These are phyloP conservation scores for Parmelia sp. DNA, from an alignment of 495 filamentous ascomycete species.

Conservation along the genomic window DNA sequence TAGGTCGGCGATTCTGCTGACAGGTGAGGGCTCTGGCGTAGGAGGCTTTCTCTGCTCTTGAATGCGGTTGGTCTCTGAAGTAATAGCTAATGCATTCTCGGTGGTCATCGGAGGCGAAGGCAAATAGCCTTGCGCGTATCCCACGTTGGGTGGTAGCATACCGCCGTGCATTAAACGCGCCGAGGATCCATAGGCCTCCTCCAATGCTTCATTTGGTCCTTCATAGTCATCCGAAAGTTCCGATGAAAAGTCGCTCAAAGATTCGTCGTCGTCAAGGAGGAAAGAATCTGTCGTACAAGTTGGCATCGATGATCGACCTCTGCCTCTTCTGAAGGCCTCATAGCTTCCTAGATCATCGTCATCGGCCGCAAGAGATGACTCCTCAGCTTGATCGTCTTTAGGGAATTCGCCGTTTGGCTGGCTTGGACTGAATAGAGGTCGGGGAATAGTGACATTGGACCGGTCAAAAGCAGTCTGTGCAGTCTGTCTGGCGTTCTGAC, in stretches of 20 bases:
- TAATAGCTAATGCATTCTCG: constrained; percentile 50
- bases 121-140: constrained; percentile 60
- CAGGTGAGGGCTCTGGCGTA: constrained; percentile 48
- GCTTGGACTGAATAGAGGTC: constrained; percentile 23
- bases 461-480: constrained; percentile 25
- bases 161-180: constrained; percentile 31
- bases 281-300: constrained; percentile 47
- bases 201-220: constrained; percentile 42
- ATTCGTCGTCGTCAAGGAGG: constrained; percentile 60
- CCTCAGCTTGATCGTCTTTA: constrained; percentile 1
- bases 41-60: constrained; percentile 41
- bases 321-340: constrained; percentile 44
- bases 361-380: background rate
- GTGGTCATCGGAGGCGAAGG: constrained; percentile 76
- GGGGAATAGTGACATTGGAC: constrained; percentile 21
- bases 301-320: constrained; percentile 40
- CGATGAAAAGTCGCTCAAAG: constrained; percentile 70
- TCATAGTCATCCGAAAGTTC: constrained; percentile 68
- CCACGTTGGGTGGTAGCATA: constrained; percentile 43
- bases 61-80: constrained; percentile 37
- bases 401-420: background rate
- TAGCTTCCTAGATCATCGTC: constrained; percentile 11
- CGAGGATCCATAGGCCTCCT: constrained; percentile 34
- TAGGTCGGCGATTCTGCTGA: constrained; percentile 18
- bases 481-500: constrained; percentile 48